A percentile compares a stretch with the other conserved stretches of the same genome.
Evolutionary conservation across 2,329 filamentous ascomycete species (phyloP).

Genomic region (Septoria linicola): DNA sequence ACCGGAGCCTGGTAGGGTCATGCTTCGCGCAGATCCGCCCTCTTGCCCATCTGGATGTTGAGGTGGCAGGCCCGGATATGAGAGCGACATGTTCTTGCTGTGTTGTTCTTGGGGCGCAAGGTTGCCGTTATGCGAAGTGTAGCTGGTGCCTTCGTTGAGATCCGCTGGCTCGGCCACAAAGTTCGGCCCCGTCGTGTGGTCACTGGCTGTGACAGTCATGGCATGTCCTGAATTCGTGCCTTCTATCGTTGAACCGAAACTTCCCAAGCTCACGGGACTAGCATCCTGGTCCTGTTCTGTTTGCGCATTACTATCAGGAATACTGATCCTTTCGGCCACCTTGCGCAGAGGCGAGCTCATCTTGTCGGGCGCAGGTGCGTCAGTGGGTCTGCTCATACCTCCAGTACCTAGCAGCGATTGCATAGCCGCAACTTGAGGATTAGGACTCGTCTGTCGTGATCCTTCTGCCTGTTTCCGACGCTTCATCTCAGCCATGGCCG

Average conservation of each 20-base stretch:
- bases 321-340: slow-evolving; percentile 50
- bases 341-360: slow-evolving; percentile 51
- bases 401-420: slow-evolving; percentile 46
- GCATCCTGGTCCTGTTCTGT: slow-evolving; percentile 49
- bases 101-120: slow-evolving; percentile 32
- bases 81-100: slow-evolving; percentile 61
- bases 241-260: slow-evolving; percentile 53
- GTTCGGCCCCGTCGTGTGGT: slow-evolving; percentile 40
- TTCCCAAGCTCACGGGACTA: slow-evolving; percentile 54
- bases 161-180: slow-evolving; percentile 38
- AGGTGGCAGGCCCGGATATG: slow-evolving; percentile 61
- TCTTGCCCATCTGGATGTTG: slow-evolving; percentile 47
- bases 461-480: slow-evolving; percentile 41
- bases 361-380: slow-evolving; percentile 46
- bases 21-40: slow-evolving; percentile 56
- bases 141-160: slow-evolving; percentile 41
- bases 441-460: slow-evolving; percentile 49
- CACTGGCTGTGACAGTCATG: slow-evolving; percentile 51
- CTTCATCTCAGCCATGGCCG: slow-evolving; percentile 51
- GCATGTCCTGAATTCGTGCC: slow-evolving; percentile 40
- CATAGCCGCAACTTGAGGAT: slow-evolving; percentile 47
- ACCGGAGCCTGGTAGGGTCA: slow-evolving; percentile 57
- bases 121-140: slow-evolving; percentile 24
- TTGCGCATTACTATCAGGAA: slow-evolving; percentile 45
- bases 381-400: slow-evolving; percentile 45